phyloP scores from a whole-genome alignment of 495 filamentous ascomycete species.

The Penicillium lagena region DNA sequence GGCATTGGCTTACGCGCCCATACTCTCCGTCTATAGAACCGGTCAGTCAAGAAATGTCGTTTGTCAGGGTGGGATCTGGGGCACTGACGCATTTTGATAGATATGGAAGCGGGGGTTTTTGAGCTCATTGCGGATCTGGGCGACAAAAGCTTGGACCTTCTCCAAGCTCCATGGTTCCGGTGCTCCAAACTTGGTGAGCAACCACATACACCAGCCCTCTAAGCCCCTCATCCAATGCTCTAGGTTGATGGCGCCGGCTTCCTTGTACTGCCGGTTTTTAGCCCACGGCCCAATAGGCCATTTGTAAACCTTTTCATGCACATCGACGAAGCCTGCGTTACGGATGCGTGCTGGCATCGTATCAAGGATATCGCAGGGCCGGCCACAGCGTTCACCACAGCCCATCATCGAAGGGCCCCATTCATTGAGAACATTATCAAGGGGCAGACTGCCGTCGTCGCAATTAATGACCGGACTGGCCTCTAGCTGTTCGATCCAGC shows the following conservation, averaged over 20 bases:
- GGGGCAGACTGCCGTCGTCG: conserved; percentile 37
- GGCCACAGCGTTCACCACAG: conserved; percentile 10
- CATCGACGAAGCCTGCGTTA: conserved; percentile 29
- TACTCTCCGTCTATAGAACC: conserved; percentile 8
- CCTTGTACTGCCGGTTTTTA: conserved; percentile 55
- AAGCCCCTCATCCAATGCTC: conserved; percentile 44
- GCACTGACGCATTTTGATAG: conserved; percentile 10
- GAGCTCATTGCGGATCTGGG: conserved; percentile 12
- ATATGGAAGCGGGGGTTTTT: conserved; percentile 13
- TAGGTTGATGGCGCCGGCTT: conserved; percentile 56
- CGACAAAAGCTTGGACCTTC: conserved; percentile 17
- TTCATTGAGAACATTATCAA: conserved; percentile 19
- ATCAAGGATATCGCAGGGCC: conserved; percentile 8
- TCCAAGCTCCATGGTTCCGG: conserved; percentile 19
- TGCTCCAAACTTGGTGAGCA: conserved; percentile 18
- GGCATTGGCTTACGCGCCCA: conserved; percentile 15
- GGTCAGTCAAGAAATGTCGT: neutral
- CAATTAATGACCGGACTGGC: conserved; percentile 27
- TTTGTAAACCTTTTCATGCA: conserved; percentile 44
- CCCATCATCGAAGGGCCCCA: conserved; percentile 14
- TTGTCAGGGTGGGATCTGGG: neutral
- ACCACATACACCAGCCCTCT: conserved; percentile 20
- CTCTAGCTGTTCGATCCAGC: conserved; percentile 52
- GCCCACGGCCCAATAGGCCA: conserved; percentile 65
- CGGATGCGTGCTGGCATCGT: conserved; percentile 16